Percentiles rank a stretch among this genome's conserved stretches.
These are phyloP conservation scores for Cladobotryum mycophilum DNA, from an alignment of 2,329 filamentous ascomycete species.

Conservation along the genomic window DNA sequence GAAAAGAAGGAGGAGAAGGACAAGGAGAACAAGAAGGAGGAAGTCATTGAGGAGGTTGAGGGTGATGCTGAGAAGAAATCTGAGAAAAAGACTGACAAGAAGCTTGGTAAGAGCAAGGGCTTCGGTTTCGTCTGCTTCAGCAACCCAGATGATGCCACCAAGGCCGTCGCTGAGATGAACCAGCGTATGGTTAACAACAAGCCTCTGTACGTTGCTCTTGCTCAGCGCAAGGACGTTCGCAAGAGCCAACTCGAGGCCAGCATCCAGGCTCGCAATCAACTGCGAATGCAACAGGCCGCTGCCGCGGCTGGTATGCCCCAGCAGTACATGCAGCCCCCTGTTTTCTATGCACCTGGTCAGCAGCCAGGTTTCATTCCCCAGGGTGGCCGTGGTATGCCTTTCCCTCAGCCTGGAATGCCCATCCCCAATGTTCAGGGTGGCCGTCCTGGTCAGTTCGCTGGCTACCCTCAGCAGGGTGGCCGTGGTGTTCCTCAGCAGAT, in stretches of 20 bases:
- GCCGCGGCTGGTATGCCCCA: constrained; percentile 83
- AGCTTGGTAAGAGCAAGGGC: constrained; percentile 97
- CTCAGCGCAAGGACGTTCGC: constrained; percentile 98
- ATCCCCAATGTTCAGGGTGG: constrained; percentile 70
- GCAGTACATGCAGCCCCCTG: constrained; percentile 80
- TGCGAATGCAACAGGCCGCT: constrained; percentile 95
- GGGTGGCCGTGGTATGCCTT: constrained; percentile 60
- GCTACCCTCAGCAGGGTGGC: constrained; percentile 79
- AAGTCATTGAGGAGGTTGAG: constrained; percentile 38
- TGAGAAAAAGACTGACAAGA: constrained; percentile 53
- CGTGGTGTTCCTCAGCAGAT: constrained; percentile 83
- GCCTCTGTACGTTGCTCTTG: constrained; percentile 94
- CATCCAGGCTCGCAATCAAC: constrained; percentile 97
- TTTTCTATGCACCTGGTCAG: constrained; percentile 86
- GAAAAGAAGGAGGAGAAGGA: constrained; percentile 47
- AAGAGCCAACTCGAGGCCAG: constrained; percentile 99
- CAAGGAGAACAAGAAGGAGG: constrained; percentile 43
- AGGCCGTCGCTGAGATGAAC: constrained; percentile 99
- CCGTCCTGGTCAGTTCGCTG: constrained; percentile 80
- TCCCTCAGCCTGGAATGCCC: constrained; percentile 57
- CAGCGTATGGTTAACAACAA: constrained; percentile 97
- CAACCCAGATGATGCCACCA: constrained; percentile 98
- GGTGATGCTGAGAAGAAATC: constrained; percentile 50
- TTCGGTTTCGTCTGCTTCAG: constrained; percentile 99
- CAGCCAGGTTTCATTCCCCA: constrained; percentile 64